Evolutionary conservation across 2,329 filamentous ascomycete genomes (phyloP).

Genomic region (Scopulariopsis brevicaulis): DNA sequence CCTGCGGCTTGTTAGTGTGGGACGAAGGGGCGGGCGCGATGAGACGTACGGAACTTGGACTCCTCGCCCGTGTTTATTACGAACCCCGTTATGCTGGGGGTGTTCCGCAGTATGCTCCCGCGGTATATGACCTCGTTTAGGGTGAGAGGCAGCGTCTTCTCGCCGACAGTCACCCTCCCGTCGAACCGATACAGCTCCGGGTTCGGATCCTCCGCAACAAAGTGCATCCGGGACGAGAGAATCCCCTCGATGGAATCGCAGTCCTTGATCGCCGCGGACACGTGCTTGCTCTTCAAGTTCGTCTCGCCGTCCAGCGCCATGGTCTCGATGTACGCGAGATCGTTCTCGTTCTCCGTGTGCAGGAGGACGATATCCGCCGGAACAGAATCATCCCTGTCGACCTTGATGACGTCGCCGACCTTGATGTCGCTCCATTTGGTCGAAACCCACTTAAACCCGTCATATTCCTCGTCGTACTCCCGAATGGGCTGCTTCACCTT

Average conservation of each 20-base stretch:
- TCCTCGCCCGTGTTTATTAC: slow-evolving; percentile 87
- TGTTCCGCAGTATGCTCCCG: slow-evolving; percentile 78
- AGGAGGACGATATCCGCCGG: slow-evolving; percentile 78
- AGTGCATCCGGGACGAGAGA: slow-evolving; percentile 41
- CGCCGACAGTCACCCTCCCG: slow-evolving; percentile 49
- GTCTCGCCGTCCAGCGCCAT: slow-evolving; percentile 80
- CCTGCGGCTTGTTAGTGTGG: slow-evolving; percentile 5
- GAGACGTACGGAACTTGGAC: slow-evolving; percentile 62
- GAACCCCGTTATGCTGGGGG: slow-evolving; percentile 57
- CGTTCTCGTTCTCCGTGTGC: slow-evolving; percentile 65
- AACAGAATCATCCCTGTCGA: slow-evolving; percentile 60
- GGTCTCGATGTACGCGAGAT: slow-evolving; percentile 72
- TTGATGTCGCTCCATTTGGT: slow-evolving; percentile 32
- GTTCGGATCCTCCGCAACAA: slow-evolving; percentile 69
- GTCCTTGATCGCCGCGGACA: slow-evolving; percentile 45
- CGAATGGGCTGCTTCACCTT: slow-evolving; percentile 4
- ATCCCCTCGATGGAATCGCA: slow-evolving; percentile 46
- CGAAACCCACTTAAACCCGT: slow-evolving; percentile 37
- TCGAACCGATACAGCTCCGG: slow-evolving; percentile 68
- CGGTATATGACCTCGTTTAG: slow-evolving; percentile 77
- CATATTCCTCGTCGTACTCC: slow-evolving; percentile 49
- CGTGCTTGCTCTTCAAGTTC: slow-evolving; percentile 67
- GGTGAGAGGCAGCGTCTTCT: slow-evolving; percentile 56
- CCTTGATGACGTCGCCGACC: slow-evolving; percentile 36
- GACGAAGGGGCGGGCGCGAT: not conserved